phyloP scores from a whole-genome alignment of 495 filamentous ascomycete species.

The Penicillium canescens region DNA sequence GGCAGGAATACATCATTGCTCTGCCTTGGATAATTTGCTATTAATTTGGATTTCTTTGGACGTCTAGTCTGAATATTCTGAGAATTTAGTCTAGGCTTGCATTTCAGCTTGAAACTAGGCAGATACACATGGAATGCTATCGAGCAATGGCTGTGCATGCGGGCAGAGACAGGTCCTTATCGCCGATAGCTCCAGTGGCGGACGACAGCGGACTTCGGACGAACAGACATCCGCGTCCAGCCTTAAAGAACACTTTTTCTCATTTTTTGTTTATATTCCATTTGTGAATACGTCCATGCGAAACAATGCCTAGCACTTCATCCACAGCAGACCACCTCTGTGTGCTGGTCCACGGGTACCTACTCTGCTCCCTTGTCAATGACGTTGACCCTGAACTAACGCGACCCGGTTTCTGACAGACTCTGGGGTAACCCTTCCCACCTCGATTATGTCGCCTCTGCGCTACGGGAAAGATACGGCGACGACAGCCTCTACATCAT shows the following conservation, averaged over 20 bases:
- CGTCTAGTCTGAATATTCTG: neutral
- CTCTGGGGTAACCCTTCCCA: slow-evolving; percentile 93
- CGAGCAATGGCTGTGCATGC: neutral
- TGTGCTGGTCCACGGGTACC: slow-evolving; percentile 93
- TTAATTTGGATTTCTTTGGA: neutral
- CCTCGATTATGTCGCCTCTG: slow-evolving; percentile 67
- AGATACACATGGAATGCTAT: no score
- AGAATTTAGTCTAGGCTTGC: no score
- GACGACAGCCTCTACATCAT: slow-evolving; percentile 71
- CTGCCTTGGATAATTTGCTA: neutral
- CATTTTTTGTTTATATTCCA: neutral
- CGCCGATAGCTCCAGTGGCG: slow-evolving; percentile 7
- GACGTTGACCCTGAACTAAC: slow-evolving; percentile 6
- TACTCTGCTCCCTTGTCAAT: slow-evolving; percentile 4
- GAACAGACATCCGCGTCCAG: neutral
- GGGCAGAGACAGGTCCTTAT: slow-evolving; percentile 10
- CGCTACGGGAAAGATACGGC: slow-evolving; percentile 63
- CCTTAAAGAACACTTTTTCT: neutral
- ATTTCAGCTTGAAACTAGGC: no score
- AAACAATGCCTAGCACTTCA: slow-evolving; percentile 7
- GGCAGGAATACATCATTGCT: neutral
- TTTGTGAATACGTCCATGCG: neutral
- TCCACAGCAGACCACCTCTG: slow-evolving; percentile 69
- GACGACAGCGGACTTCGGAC: slow-evolving; percentile 7
- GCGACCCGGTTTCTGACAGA: slow-evolving; percentile 36